Base-by-base conservation (phyloP, 441 rosid species). In the Syzygium syzygioides region DNA sequence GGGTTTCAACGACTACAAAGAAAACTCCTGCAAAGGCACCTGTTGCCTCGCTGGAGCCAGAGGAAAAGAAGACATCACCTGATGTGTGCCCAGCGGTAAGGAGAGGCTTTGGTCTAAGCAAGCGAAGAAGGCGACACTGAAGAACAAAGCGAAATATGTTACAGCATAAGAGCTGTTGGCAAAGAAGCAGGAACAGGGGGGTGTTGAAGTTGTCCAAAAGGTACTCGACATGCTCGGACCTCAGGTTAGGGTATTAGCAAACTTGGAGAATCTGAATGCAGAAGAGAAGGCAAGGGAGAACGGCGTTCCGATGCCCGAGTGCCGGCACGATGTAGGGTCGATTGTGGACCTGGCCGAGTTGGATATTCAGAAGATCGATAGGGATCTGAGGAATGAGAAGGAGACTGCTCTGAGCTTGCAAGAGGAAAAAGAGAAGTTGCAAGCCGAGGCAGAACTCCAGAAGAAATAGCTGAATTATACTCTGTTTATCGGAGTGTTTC, bases 201-300 rank as follows among this genome's bases (percentile, higher is more conserved):
- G n/a, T 2, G 94, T 93, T 91, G 96, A 94, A 88, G 95, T 95
- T 91, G 93, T 95, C 37, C 99, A 95, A 92, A 95, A 94, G 91
- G 97, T 96, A 90, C 90, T 96, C 41, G 99, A 96, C 90, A 93
- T 96, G 99, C 94, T 99, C 54, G 97, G 98, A 28, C 98, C 96
- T 18, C 98, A 95, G 53, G 95, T 93, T 85, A 91, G 98, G 90
- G 93, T 97, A 86, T 90, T 97, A 94, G 93, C 98, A 11, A 96
- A 95, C 91, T 93, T 97, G 93, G 99, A 96, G 92, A 95, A 96
- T 89, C 87, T 97, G 87, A 94, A 94, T 87, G 96, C 97, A 2
- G 97, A 96, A 90, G 99, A 95, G 90, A 93, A 96, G 90, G 96
- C 98, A 4, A 95, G 94, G 92, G 99, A 93, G 76, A 93, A 90